These are phyloP conservation scores for Pelargonium australe DNA, from an alignment of 441 rosid species.

Conservation along the genomic window DNA sequence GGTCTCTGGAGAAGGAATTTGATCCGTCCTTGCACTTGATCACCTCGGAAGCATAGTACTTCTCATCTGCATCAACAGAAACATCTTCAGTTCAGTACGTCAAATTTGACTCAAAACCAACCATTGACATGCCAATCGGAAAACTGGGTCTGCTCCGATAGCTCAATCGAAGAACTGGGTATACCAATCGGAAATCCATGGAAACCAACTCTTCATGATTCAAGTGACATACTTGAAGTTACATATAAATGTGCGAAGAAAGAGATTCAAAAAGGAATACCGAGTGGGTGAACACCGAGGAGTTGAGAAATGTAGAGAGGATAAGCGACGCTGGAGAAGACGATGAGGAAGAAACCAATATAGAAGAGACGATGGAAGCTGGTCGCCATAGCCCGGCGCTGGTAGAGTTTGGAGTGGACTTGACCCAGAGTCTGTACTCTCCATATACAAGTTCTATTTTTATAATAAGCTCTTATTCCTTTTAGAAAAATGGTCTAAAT, in stretches of 20 bases:
- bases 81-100: neutral
- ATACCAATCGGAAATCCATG: neutral
- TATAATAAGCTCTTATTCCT: too few relatives aligned
- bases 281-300: slow-evolving; percentile 66
- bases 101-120: neutral
- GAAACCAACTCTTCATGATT: neutral
- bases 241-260: neutral
- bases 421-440: neutral
- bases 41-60: slow-evolving; percentile 46
- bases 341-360: neutral
- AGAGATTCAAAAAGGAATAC: slow-evolving; percentile 26
- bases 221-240: slow-evolving; percentile 4
- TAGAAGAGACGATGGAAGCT: neutral
- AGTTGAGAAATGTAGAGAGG: slow-evolving; percentile 28
- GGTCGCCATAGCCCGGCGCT: neutral
- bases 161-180: slow-evolving; percentile 2
- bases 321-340: slow-evolving; percentile 17
- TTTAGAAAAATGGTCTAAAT: too few relatives aligned
- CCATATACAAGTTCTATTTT: neutral
- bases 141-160: neutral
- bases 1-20: slow-evolving; percentile 60
- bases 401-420: neutral
- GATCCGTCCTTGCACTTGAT: slow-evolving; percentile 88
- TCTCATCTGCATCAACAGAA: slow-evolving; percentile 42
- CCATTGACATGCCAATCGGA: neutral